A percentile compares a stretch with the other conserved stretches of the same genome.
phyloP scores from a whole-genome alignment of 768 basidiomycete genomes.

The Suillus plorans region DNA sequence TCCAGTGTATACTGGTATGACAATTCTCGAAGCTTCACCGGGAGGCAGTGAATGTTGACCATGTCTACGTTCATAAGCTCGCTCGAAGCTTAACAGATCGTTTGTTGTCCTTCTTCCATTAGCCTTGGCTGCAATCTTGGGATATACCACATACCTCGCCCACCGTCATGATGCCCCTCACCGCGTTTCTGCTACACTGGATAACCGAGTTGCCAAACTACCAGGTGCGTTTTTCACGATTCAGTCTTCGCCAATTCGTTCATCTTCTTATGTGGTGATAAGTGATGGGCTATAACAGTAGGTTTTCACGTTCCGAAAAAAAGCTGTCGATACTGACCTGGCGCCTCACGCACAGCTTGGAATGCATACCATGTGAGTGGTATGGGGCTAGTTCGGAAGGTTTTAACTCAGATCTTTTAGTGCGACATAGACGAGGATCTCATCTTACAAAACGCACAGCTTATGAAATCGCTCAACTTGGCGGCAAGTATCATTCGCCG shows the following conservation, averaged over 20 bases:
- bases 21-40: background rate
- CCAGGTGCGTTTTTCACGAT: constrained; percentile 28
- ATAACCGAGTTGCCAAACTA: constrained; percentile 32
- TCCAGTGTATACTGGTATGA: background rate
- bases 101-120: constrained; percentile 16
- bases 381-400: background rate
- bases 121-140: constrained; percentile 20
- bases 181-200: background rate
- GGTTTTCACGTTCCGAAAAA: constrained; percentile 16
- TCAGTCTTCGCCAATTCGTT: background rate
- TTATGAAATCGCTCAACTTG: constrained; percentile 54
- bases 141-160: constrained; percentile 16
- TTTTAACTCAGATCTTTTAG: constrained; percentile 28
- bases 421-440: constrained; percentile 58
- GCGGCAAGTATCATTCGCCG: constrained; percentile 34
- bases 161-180: constrained; percentile 5
- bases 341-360: constrained; percentile 47
- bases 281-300: constrained; percentile 70
- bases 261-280: constrained; percentile 6
- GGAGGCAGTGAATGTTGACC: background rate
- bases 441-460: constrained; percentile 46
- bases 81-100: constrained; percentile 3
- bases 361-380: constrained; percentile 60
- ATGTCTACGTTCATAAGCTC: constrained; percentile 1
- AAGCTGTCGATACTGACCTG: constrained; percentile 7